Base-by-base conservation (phyloP, 305 asterid species). In the Petunia hybrid region DNA sequence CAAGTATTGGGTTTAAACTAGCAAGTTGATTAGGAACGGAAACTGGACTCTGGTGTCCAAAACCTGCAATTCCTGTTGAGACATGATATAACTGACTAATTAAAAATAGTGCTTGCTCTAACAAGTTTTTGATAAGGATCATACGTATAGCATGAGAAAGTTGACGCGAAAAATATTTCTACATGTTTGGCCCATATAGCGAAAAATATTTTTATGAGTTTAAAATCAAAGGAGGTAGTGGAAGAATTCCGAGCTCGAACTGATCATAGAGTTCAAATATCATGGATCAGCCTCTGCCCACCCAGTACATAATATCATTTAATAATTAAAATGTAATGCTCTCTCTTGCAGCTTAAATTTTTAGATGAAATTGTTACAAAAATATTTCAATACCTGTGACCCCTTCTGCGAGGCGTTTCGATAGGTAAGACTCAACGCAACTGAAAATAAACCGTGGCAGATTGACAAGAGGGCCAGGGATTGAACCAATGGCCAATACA, bases 11-110 rank as follows among this genome's bases (percentile, higher is more conserved):
- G 36, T 80, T 12, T 59, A 48, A 31, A 22, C 31, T 22, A 16
- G 83, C 53, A 46, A 83, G 64, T 41, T 79, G 83, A 31, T 43
- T 79, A 2, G 83, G 76, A 6, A 79, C 1, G 22, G 64, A 43
- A 43, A 74, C 74, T 1, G 3, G 60, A 46, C 71, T 80, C 76
- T 70, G 46, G 4, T 40, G 73, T 5, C 83, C 83, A 53, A 83
- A 75, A 8, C 86, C 83, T 2, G 71, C 86, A 45, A 56, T 56
- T 9, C 85, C 81, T 12, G 65, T 79, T 2, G 22, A 13, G 48
- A 8, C 48, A 65, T 39, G 39, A 12, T 45, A 64, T 64, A 12
- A 65, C 39, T 38, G 45, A 65, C 31, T 22, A 65, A 39, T 65
- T 8, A 65, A 14, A 65, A 65, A 8, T 0, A 4, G 31, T 65